Conservation (phyloP, 2,329 filamentous ascomycete genomes). For the Moelleriella libera region DNA sequence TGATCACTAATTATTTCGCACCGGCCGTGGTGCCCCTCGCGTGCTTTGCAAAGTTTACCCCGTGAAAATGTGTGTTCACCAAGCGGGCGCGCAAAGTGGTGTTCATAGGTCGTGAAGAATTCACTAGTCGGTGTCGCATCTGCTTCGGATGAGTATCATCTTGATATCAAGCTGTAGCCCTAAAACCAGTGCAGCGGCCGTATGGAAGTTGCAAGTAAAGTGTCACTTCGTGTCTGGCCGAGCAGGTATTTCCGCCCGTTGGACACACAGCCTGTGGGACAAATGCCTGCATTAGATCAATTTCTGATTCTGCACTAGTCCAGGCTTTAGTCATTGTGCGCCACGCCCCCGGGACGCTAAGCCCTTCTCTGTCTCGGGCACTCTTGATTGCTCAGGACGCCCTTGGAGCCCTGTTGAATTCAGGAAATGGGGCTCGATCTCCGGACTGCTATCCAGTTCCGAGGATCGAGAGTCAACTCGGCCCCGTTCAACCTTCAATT, state of each 20-base stretch:
- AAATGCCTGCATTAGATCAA: background rate
- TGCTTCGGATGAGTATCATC: too few species aligned
- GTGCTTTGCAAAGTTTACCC: too few species aligned
- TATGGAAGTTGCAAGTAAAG: too few species aligned
- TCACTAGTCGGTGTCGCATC: too few species aligned
- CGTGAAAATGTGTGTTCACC: too few species aligned
- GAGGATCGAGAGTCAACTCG: slow-evolving; percentile 6
- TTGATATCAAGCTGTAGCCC: too few species aligned
- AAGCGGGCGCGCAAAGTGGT: too few species aligned
- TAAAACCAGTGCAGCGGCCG: too few species aligned
- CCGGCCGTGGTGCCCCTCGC: background rate
- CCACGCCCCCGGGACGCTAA: background rate
- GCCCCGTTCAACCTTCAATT: slow-evolving; percentile 5
- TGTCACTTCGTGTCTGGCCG: too few species aligned
- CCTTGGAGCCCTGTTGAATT: background rate
- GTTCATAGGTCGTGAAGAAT: too few species aligned
- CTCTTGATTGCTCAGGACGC: background rate
- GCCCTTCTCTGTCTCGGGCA: background rate
- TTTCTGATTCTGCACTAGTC: background rate
- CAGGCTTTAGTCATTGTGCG: background rate
- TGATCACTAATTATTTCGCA: background rate
- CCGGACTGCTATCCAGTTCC: slow-evolving; percentile 2
- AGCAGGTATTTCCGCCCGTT: too few species aligned
- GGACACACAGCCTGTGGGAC: background rate
- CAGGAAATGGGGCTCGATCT: slow-evolving; percentile 5